Base-by-base conservation (phyloP, 129 eudicot species). In the Arctium minus region DNA sequence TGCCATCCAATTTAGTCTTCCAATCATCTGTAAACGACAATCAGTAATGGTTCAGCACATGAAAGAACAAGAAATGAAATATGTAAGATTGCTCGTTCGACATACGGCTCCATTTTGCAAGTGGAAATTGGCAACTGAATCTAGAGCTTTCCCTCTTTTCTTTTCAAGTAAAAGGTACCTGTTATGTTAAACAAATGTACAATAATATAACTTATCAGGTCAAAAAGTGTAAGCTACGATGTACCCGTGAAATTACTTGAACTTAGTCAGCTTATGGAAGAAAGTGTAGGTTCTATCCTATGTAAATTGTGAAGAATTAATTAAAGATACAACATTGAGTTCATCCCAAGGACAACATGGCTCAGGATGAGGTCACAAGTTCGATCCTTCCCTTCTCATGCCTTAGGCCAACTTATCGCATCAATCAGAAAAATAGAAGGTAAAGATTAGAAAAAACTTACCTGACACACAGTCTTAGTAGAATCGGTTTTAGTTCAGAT, bases 21-120 rank as follows among this genome's bases (percentile, higher is more conserved):
- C 98, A 85, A 91, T 46, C 94, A 87, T 85, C 96, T 91, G 80
- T 74, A 65, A 72, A 33, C 1, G 8, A 73, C 29, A 37, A 70
- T 10, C 50, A 15, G 74, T 32, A 32, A 72, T 30, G 5, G 72
- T 36, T 62, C 38, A 70, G 65, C 67, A 40, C 72, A 37, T 31
- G 36, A 72, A 64, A 46, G 72, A 73, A 73, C 29, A 35, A 79
- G 15, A 35, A 40, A 29, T 13, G 29, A 70, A 53, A 77, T 36
- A 82, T 36, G 46, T 74, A 40, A 56, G 15, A 44, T 77, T 5
- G 42, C 29, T 44, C 69, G 80, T 50, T 62, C 27, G 42, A 87
- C 97, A 79, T 86, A 95, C 98, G 32, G 98, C 98, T 87, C 97
- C 98, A 87, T 95, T 95, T 88, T 95, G 98, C 82, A 95, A 86